These are phyloP conservation scores for Lachnellula willkommii DNA, from an alignment of 2,329 filamentous ascomycete genomes.

Conservation along the genomic window DNA sequence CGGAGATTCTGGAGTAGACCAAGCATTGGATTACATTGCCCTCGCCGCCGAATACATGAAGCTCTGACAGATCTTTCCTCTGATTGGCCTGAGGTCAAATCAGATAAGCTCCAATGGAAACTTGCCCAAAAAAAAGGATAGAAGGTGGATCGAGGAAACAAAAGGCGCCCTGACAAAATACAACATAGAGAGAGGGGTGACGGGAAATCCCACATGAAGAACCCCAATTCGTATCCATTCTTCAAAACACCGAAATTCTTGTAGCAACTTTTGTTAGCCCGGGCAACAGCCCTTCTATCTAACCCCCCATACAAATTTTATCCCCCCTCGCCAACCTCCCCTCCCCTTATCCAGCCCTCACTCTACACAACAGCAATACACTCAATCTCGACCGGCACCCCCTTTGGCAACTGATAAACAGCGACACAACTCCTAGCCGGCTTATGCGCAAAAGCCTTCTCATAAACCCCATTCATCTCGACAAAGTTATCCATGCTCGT, in stretches of 20 bases:
- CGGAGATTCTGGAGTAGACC: neutral
- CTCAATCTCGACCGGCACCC: conserved; percentile 88
- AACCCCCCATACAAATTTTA: neutral
- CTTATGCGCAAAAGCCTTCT: conserved; percentile 79
- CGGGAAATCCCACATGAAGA: no score
- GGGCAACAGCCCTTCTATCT: neutral
- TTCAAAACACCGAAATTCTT: neutral
- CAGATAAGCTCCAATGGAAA: no score
- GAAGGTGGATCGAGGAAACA: no score
- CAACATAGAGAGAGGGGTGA: no score
- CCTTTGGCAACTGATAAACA: conserved; percentile 83
- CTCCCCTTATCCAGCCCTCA: neutral
- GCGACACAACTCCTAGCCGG: conserved; percentile 88
- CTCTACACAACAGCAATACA: conserved; percentile 66
- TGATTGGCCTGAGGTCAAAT: neutral
- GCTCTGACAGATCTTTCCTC: neutral
- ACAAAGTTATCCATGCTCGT: conserved; percentile 85
- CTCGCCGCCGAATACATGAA: conserved; percentile 14
- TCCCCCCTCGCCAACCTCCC: neutral
- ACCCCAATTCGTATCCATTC: no score
- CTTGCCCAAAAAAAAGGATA: no score
- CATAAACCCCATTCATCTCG: conserved; percentile 79
- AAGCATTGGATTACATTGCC: neutral
- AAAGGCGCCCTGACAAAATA: no score
- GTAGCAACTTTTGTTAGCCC: neutral